Evolutionary conservation across 2,329 filamentous ascomycete genomes (phyloP).

Genomic region (Scedosporium apiospermum): DNA sequence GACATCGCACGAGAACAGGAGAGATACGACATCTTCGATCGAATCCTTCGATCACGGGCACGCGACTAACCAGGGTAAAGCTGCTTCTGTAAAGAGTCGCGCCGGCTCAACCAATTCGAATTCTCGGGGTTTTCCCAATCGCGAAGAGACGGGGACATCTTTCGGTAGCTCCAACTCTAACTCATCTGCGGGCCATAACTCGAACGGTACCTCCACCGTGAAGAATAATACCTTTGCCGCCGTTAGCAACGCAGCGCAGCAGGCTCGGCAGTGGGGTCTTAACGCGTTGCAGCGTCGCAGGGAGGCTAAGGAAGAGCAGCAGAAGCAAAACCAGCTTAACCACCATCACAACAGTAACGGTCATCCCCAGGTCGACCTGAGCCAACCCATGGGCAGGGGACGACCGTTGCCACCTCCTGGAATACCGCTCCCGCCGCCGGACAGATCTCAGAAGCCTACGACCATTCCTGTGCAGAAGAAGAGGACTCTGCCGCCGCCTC

Average conservation of each 20-base stretch:
- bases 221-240: slow-evolving; percentile 36
- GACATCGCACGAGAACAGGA: slow-evolving; percentile 13
- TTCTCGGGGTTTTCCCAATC: slow-evolving; percentile 30
- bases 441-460: slow-evolving; percentile 48
- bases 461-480: slow-evolving; percentile 51
- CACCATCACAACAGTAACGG: background rate
- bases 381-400: slow-evolving; percentile 71
- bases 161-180: slow-evolving; percentile 24
- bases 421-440: slow-evolving; percentile 63
- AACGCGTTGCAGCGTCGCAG: slow-evolving; percentile 44
- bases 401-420: slow-evolving; percentile 76
- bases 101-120: slow-evolving; percentile 26
- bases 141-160: slow-evolving; percentile 27
- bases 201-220: slow-evolving; percentile 12
- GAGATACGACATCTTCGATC: slow-evolving; percentile 28
- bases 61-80: slow-evolving; percentile 21
- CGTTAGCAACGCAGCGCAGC: slow-evolving; percentile 44
- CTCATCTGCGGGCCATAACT: slow-evolving; percentile 27
- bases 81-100: slow-evolving; percentile 30
- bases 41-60: slow-evolving; percentile 18
- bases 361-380: slow-evolving; percentile 30
- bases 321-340: background rate
- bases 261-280: slow-evolving; percentile 50
- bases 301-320: slow-evolving; percentile 22
- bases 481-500: slow-evolving; percentile 47